These are phyloP conservation scores for Apium graveolens DNA, from an alignment of 129 eudicot species.

Conservation along the genomic window DNA sequence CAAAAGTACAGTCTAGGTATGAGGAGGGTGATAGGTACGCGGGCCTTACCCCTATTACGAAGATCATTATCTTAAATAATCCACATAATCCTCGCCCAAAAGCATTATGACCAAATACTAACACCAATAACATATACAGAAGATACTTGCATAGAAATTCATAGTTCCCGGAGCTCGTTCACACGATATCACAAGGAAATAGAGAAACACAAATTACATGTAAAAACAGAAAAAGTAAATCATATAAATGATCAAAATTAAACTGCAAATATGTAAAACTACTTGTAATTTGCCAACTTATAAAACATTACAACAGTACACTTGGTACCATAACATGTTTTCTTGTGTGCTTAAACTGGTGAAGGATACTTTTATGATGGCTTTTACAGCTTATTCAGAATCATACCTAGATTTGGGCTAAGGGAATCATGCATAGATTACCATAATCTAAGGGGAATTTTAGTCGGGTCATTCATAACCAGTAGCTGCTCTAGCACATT, in stretches of 20 bases:
- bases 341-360: not conserved
- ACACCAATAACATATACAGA: not conserved
- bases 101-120: not conserved
- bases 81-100: not conserved
- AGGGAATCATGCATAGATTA: not conserved
- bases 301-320: not conserved
- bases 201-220: not conserved
- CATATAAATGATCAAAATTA: not conserved
- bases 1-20: not conserved
- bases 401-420: not conserved
- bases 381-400: not conserved
- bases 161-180: not conserved
- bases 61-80: no score
- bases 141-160: not conserved
- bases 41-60: not conserved
- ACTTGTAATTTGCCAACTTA: not conserved
- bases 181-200: not conserved
- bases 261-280: not conserved
- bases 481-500: not conserved
- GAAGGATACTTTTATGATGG: not conserved
- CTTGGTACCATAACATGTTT: not conserved
- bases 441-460: not conserved
- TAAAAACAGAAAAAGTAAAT: not conserved
- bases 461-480: not conserved
- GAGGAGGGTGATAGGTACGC: not conserved